Evolutionary conservation across 176 grass and related monocot genomes (phyloP), one percentile per base, ranked within the genome.

Genomic region (Lolium perenne): DNA sequence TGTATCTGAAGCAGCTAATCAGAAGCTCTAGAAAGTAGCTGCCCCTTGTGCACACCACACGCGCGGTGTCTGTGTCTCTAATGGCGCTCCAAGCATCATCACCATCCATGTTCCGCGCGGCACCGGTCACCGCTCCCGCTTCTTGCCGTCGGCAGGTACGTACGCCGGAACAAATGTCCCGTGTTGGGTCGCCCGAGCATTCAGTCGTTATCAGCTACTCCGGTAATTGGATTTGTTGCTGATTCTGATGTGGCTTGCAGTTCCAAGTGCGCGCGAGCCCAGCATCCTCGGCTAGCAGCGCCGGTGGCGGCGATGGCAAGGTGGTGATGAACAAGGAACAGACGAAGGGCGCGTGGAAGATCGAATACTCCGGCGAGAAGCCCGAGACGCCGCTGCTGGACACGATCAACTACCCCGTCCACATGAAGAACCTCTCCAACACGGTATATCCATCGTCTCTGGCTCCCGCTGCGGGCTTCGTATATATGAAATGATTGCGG

Each of bases 381-480:
- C 94, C 90, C 0, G 14, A 70, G 60, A 99, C 97, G 10, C 97
- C 97, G 29, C 82, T 99, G 20, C 87, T 99, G 1, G 97, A 99
- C 47, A 94, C 94, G 5, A 68, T 99, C 1, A 93, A 94, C 67
- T 96, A 92, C 56, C 97, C 97, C 8, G 10, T 88, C 63, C 94
- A 99, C 89, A 99, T 99, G 97, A 99, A 99, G 84, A 99, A 94
- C 67, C 88, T 99, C 11, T 96, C 97, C 4, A 50, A 73, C 10
- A 22, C 76, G 82, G 93, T 95, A 87, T 10, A 5, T 59, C 20
- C 47, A 10, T 61, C 15, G 59, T 1, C 23, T 66, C 53, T 38
- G 1, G 38, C 38, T 74, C 53, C 21, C 38, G 53, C 53, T 14
- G 15, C 15, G 5, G 8, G 26, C 5, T 55, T 16, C 35, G 1